phyloP scores from a whole-genome alignment of 2,329 filamentous ascomycete genomes.

The Cladophialophora bantiana region DNA sequence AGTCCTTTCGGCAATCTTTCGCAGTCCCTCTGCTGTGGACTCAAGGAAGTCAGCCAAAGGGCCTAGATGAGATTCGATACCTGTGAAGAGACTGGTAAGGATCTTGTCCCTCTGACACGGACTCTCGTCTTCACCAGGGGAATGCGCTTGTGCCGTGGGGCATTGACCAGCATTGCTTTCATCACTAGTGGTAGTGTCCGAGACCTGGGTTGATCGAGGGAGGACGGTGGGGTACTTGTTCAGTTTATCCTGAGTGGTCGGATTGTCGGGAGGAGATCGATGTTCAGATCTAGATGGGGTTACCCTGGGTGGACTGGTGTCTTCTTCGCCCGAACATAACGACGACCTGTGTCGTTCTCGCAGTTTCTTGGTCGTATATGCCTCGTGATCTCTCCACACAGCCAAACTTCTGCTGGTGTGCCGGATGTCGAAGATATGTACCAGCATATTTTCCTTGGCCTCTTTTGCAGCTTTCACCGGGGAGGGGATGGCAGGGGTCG shows the following conservation, averaged over 20 bases:
- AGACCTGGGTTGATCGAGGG: background rate
- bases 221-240: background rate
- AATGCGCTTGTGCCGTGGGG: background rate
- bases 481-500: constrained; percentile 1
- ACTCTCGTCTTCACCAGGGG: constrained; percentile 44
- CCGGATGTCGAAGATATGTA: constrained; percentile 56
- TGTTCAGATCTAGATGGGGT: background rate
- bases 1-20: constrained; percentile 47
- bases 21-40: constrained; percentile 47
- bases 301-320: background rate
- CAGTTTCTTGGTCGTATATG: constrained; percentile 34
- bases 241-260: background rate
- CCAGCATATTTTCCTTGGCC: constrained; percentile 41
- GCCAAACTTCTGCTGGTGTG: constrained; percentile 32
- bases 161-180: background rate
- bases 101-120: constrained; percentile 48
- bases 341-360: background rate
- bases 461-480: constrained; percentile 14
- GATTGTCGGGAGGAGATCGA: background rate
- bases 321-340: background rate
- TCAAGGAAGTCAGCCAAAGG: constrained; percentile 48
- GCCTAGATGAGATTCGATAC: constrained; percentile 49
- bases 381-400: constrained; percentile 39
- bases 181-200: background rate
- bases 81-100: constrained; percentile 47